These are phyloP conservation scores for Cokeromyces recurvatus DNA, from an alignment of 371 early-diverging fungal genomes.

Conservation along the genomic window DNA sequence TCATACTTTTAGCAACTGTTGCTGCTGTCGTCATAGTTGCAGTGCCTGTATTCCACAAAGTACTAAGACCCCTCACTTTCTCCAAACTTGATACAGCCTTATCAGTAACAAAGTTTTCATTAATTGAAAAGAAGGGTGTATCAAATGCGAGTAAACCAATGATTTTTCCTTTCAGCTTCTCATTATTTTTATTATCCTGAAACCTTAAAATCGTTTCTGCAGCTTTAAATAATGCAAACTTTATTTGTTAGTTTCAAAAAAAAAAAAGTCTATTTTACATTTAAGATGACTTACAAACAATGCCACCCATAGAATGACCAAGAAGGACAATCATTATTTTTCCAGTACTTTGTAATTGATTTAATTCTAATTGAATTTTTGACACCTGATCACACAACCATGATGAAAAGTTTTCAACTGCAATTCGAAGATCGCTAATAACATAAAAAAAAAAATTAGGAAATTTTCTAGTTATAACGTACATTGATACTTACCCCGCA, in stretches of 20 bases:
- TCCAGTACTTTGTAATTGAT: slow-evolving; percentile 21
- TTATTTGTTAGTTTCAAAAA: too few relatives aligned
- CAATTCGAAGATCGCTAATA: slow-evolving; percentile 30
- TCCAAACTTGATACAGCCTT: slow-evolving; percentile 21
- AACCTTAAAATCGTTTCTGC: slow-evolving; percentile 53
- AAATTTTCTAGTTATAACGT: too few relatives aligned
- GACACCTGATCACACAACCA: slow-evolving; percentile 49
- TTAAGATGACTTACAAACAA: slow-evolving; percentile 59
- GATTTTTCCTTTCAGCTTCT: slow-evolving; percentile 25
- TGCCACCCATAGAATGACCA: slow-evolving; percentile 65
- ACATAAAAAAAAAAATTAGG: neutral
- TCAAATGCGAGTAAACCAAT: slow-evolving; percentile 59
- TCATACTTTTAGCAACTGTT: slow-evolving; percentile 1
- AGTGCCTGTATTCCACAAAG: slow-evolving; percentile 21
- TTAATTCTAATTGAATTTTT: slow-evolving; percentile 18
- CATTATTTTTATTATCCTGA: slow-evolving; percentile 7
- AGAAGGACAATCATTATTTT: slow-evolving; percentile 33
- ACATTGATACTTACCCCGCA: slow-evolving; percentile 34
- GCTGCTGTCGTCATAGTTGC: slow-evolving; percentile 7
- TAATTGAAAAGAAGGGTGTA: slow-evolving; percentile 58
- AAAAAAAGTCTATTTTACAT: neutral
- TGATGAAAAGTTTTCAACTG: slow-evolving; percentile 39
- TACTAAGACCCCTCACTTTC: slow-evolving; percentile 17
- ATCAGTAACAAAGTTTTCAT: slow-evolving; percentile 37
- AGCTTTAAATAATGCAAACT: slow-evolving; percentile 27